Evolutionary conservation across 148 eudicot species (phyloP), one percentile per base, ranked within the genome.

Genomic region (Cornus florida): DNA sequence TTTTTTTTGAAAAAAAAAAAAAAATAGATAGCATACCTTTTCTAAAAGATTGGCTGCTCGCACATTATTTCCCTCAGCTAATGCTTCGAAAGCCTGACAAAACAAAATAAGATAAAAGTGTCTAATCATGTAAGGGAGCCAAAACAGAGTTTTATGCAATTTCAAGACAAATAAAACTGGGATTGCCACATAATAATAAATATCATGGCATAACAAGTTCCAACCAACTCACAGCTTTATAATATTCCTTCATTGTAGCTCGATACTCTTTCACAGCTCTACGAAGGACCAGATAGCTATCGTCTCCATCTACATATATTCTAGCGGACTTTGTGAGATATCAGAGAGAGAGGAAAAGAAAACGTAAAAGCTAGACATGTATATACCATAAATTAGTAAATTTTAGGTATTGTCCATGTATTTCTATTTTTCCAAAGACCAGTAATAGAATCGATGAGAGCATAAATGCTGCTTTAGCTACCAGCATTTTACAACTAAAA

Each of bases 221-320:
- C 23, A 77, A 83, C n/a, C 7, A 35, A 74, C 91, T 84, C 78
- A 88, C 89, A 76, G 83, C 86, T 81, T 75, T 78, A 56, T 84
- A 88, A 60, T 86, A 88, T 59, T 74, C 86, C 82, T 82, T 88
- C 82, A 66, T 83, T 67, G 83, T 76, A 31, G 77, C 83, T 71
- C 86, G 87, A 66, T 84, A 65, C 80, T 88, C 89, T 82, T 77
- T 83, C 14, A 86, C 91, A 71, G 83, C 87, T 81, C 76, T 77
- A 65, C 89, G 91, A 64, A 88, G 89, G 80, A 59, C 46, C 64
- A 9, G 14, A 48, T 86, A 88, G 67, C 72, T 48, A 67, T 59
- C 68, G 31, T 75, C 81, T 57, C 81, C 82, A 24, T 84, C 84
- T 70, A 68, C 65, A 73, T 71, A 22, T 62, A 64, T 62, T 22